Evolutionary conservation across 768 basidiomycete genomes (phyloP), one percentile per base, ranked within the genome.

Genomic region (Phylloporus sp.): DNA sequence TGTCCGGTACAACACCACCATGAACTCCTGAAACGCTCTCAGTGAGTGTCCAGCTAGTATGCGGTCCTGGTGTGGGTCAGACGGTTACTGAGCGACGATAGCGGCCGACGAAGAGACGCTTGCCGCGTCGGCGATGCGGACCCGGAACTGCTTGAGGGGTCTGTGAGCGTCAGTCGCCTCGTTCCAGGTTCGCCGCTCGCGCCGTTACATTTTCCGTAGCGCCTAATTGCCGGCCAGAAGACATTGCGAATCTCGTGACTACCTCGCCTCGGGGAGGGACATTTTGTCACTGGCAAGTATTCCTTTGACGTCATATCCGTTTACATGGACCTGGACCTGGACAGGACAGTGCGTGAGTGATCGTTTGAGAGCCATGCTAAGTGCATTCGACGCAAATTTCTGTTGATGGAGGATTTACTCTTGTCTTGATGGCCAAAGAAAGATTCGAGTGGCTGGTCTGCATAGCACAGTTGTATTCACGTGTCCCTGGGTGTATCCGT

Each of bases 271-370:
- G 2, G 56, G 6, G 65, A 63, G 17, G 64, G 69, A 4, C 57
- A 61, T 33, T 69, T 67, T 38, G 55, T 72, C 11, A 71, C 69
- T 9, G 70, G 69, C 53, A 41, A 47, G 55, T 36, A 23, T n/a
- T 37, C 22, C 9, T 4, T 33, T 13, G 14, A 17, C 10, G 9
- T 9, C 11, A 5, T 37, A 13, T 29, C 24, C 7, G 9, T 5
- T 15, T 6, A n/a, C 26, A n/a, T n/a, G n/a, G n/a, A n/a, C n/a
- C n/a, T n/a, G n/a, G n/a, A n/a, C n/a, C n/a, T n/a, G n/a, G n/a
- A n/a, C n/a, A n/a, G n/a, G n/a, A n/a, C n/a, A n/a, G n/a, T n/a
- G n/a, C n/a, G n/a, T n/a, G n/a, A n/a, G n/a, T n/a, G n/a, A n/a
- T n/a, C n/a, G n/a, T n/a, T n/a, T n/a, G n/a, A n/a, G n/a, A n/a